Evolutionary conservation across 2,329 filamentous ascomycete genomes (phyloP).

Genomic region (Aspergillus bombycis): DNA sequence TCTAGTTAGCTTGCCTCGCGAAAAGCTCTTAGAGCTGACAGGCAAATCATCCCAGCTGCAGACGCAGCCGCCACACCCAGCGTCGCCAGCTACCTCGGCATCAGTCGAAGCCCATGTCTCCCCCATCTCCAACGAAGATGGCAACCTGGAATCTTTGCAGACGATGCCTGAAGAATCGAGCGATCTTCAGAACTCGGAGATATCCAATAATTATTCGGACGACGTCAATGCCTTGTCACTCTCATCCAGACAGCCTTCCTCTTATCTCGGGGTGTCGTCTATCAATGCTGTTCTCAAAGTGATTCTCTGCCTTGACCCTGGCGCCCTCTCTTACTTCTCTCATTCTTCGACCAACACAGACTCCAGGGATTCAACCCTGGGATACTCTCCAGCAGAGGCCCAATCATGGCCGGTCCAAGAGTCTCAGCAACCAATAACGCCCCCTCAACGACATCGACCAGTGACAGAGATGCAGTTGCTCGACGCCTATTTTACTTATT

Average conservation of each 20-base stretch:
- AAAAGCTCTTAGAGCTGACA: slow-evolving; percentile 62
- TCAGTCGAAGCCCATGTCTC: slow-evolving; percentile 48
- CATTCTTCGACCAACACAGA: slow-evolving; percentile 37
- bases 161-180: slow-evolving; percentile 69
- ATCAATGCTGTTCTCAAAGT: slow-evolving; percentile 75
- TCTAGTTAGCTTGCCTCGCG: slow-evolving; percentile 58
- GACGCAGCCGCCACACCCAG: slow-evolving; percentile 39
- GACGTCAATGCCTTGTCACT: slow-evolving; percentile 71
- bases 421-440: slow-evolving; percentile 41
- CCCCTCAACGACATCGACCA: slow-evolving; percentile 58
- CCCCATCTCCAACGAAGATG: slow-evolving; percentile 51
- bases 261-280: slow-evolving; percentile 74
- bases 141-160: slow-evolving; percentile 65
- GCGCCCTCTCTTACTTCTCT: slow-evolving; percentile 52
- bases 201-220: slow-evolving; percentile 67
- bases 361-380: slow-evolving; percentile 20
- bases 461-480: slow-evolving; percentile 69
- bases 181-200: slow-evolving; percentile 52
- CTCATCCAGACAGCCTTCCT: slow-evolving; percentile 62
- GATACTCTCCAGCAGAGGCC: slow-evolving; percentile 23
- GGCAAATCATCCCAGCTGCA: slow-evolving; percentile 28
- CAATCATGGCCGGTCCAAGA: slow-evolving; percentile 30
- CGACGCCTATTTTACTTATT: slow-evolving; percentile 74
- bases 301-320: slow-evolving; percentile 61
- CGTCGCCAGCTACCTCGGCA: slow-evolving; percentile 52